Evolutionary conservation across 768 basidiomycete genomes (phyloP).

Genomic region (Dioszegia aurantiaca): DNA sequence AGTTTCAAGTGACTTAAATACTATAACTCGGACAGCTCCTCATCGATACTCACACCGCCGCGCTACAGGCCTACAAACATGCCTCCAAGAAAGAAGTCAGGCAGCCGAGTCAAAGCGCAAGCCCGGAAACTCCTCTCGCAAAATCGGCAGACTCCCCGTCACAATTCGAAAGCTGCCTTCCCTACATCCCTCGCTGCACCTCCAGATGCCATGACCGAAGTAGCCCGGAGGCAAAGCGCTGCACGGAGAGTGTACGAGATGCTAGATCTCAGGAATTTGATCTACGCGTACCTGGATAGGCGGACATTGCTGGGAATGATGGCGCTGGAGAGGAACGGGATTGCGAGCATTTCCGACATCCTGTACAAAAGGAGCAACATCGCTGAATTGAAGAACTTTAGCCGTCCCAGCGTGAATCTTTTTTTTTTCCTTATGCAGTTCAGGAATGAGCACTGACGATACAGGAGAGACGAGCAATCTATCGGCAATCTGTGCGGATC

Average conservation of each 20-base stretch:
- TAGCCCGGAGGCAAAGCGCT: not conserved
- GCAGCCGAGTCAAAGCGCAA: too few species aligned
- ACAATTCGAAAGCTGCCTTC: too few species aligned
- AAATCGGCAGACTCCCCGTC: too few species aligned
- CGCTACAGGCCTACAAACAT: too few species aligned
- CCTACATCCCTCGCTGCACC: too few species aligned
- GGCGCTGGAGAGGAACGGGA: not conserved
- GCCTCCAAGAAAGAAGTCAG: too few species aligned
- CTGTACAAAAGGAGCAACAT: not conserved
- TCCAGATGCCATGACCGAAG: too few species aligned
- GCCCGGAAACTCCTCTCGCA: too few species aligned
- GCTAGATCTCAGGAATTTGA: not conserved
- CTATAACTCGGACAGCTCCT: too few species aligned
- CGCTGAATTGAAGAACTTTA: not conserved
- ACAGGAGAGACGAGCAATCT: not conserved
- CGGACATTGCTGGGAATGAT: not conserved
- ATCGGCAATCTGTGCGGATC: not conserved
- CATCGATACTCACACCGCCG: too few species aligned
- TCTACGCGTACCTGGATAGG: not conserved
- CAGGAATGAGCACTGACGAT: not conserved
- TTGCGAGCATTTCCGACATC: not conserved
- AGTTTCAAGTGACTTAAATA: too few species aligned
- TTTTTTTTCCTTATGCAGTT: not conserved
- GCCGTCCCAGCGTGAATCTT: not conserved
- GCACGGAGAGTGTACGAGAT: not conserved